Percentiles rank a stretch among this genome's conserved stretches.
Conservation (phyloP, 2,329 filamentous ascomycete species). For the Epichloe sylvatica region DNA sequence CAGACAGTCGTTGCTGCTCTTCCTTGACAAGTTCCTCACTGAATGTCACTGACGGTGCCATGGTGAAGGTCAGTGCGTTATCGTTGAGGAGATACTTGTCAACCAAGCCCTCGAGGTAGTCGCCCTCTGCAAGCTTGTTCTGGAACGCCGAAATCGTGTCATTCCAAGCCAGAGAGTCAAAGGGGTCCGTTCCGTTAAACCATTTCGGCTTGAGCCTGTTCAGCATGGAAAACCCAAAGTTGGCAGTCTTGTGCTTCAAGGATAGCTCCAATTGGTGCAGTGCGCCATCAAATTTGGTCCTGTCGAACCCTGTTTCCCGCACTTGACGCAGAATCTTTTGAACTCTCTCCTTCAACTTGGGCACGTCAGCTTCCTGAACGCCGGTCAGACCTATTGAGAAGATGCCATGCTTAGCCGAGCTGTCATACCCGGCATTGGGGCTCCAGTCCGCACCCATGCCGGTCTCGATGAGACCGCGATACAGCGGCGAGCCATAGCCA, state of each 20-base stretch:
- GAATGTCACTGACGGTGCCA: constrained; percentile 71
- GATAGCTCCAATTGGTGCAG: constrained; percentile 88
- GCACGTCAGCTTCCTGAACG: constrained; percentile 67
- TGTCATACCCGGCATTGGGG: constrained; percentile 85
- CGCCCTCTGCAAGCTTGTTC: constrained; percentile 54
- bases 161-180: constrained; percentile 84
- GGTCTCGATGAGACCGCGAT: constrained; percentile 74
- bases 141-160: constrained; percentile 77
- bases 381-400: constrained; percentile 87
- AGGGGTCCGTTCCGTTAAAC: constrained; percentile 92
- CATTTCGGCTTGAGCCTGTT: constrained; percentile 80
- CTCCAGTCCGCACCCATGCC: constrained; percentile 88
- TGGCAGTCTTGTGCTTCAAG: constrained; percentile 90
- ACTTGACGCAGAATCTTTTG: constrained; percentile 57
- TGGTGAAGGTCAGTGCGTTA: constrained; percentile 80
- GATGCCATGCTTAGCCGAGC: constrained; percentile 59
- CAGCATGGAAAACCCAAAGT: constrained; percentile 83
- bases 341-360: constrained; percentile 61
- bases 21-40: constrained; percentile 60
- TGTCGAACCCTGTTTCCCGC: constrained; percentile 66
- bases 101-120: constrained; percentile 71
- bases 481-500: constrained; percentile 89
- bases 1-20: constrained; percentile 59
- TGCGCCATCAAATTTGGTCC: constrained; percentile 82
- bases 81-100: constrained; percentile 86